A percentile compares a stretch with the other conserved stretches of the same genome.
Conservation (phyloP, 2,329 filamentous ascomycete genomes). For the Aspergillus versicolor region DNA sequence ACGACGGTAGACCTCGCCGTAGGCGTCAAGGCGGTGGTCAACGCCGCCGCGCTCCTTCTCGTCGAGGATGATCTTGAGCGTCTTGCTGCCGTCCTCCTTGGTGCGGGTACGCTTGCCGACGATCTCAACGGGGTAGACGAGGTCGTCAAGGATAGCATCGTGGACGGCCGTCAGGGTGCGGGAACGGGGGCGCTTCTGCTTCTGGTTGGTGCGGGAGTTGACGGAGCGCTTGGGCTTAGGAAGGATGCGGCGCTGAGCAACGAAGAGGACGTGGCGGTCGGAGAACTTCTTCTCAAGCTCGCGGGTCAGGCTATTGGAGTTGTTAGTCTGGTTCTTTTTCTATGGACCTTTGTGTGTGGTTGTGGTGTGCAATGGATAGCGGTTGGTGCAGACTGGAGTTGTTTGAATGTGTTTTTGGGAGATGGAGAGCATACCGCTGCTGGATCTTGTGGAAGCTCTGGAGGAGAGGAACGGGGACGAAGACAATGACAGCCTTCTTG, state of each 20-base stretch:
- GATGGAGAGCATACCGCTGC: conserved; percentile 75
- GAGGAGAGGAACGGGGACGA: conserved; percentile 99
- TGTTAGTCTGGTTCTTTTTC: conserved; percentile 9
- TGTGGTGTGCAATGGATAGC: background rate
- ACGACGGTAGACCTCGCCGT: conserved; percentile 98
- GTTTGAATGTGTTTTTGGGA: background rate
- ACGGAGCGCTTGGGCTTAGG: conserved; percentile 98
- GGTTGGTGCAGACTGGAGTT: background rate
- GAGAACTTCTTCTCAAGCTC: conserved; percentile 99
- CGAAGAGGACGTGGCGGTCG: conserved; percentile 98
- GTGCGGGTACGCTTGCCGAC: conserved; percentile 98
- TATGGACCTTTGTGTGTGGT: background rate
- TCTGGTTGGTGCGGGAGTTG: conserved; percentile 93
- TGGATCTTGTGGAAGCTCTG: conserved; percentile 98
- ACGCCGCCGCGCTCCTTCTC: conserved; percentile 99
- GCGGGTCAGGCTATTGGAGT: conserved; percentile 76
- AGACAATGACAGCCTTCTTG: conserved; percentile 99
- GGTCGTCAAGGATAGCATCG: conserved; percentile 95
- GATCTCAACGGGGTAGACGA: conserved; percentile 99
- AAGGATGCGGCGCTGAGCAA: conserved; percentile 97
- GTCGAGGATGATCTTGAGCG: conserved; percentile 97
- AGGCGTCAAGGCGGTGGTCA: conserved; percentile 99
- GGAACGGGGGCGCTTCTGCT: conserved; percentile 97
- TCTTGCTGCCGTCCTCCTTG: conserved; percentile 98
- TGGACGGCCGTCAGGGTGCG: conserved; percentile 98